Base-by-base conservation (phyloP, 2,329 filamentous ascomycete genomes). In the Sarocladium kiliense region DNA sequence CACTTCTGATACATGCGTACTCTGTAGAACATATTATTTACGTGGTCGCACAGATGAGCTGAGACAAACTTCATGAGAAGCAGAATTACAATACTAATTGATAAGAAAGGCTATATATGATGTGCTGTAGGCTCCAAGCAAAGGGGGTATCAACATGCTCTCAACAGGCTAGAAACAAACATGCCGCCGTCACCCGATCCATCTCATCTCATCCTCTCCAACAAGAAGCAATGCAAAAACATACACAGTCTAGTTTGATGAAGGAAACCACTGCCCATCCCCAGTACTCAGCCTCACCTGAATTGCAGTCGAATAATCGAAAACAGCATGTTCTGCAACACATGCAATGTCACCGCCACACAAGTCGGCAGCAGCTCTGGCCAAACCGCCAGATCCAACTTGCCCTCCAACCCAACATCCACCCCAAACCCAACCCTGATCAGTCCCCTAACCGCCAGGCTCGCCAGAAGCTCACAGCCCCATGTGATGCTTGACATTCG, bases 261-360 rank as follows among this genome's bases (percentile, higher is more conserved):
- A 34, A 34, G 19, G 3, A 44, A 44, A 23, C 11, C 7, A 9
- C 30, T 32, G 30, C 6, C 30, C 12, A 12, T 6, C 30, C 30
- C 7, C 30, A 32, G 4, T n/a, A 16, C 41, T n/a, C 44, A 4
- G 12, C 14, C n/a, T 36, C 30, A 51, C 3, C 68, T 74, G 61
- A 88, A 87, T 59, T 81, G 78, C 63, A 88, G 69, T 59, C 84
- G 77, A 34, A 87, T 80, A 62, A 88, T 87, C 45, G 82, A 84
- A 70, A 88, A 87, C 55, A 88, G 68, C 85, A 88, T 88, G 66
- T 87, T 88, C 70, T 88, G 85, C 68, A 87, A 65, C 53, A 87
- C 85, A 62, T 88, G 85, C 65, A 87, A 71, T 72, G 82, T 83
- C 21, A 87, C 84, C 21, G 81, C 82, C 19, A 85, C 80, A 55